Base-by-base conservation (phyloP, 176 grass and related monocot genomes). In the Carex kokanica region DNA sequence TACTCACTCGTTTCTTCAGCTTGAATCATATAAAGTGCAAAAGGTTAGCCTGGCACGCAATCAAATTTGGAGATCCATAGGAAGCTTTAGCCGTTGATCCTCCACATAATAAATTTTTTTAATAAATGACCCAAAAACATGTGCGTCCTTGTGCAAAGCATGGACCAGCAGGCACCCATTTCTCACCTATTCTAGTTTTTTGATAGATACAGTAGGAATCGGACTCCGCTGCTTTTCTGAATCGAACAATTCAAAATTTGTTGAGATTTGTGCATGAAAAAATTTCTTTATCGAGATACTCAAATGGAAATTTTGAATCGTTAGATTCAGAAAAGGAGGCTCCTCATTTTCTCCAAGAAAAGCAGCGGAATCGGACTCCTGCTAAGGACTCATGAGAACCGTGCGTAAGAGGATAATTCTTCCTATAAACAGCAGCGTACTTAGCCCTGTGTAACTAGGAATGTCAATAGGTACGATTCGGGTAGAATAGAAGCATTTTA, bases 121-220 rank as follows among this genome's bases (percentile, higher is more conserved):
- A 0, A 47, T 47, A 47, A 10, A 47, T 47, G 45, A 47, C 9
- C 1, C 1, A 47, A 47, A 47, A 47, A 47, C 45, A 38, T 38
- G 14, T 68, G 64, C 5, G 27, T 34, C 16, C 55, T 80, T 21
- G 55, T 57, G 78, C 78, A 80, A 38, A 49, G 54, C 27, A 59
- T 45, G 79, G 60, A 81, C 57, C 79, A 41, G 29, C 51, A 13
- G 45, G 45, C 45, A 49, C 9, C 45, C 8, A 36, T 82, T 52
- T 65, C 60, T 41, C 78, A 20, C 9, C 31, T 31, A 47, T 65
- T 51, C 17, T 31, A 82, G 53, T 68, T 64, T 68, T 64, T 49
- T 24, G 80, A 82, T 82, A 82, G 80, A 82, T 82, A 63, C 57
- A n/a, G n/a, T n/a, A n/a, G n/a, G n/a, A n/a, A n/a, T n/a, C n/a